Base-by-base conservation (phyloP, 768 basidiomycete species). In the Tylopilus sp. region DNA sequence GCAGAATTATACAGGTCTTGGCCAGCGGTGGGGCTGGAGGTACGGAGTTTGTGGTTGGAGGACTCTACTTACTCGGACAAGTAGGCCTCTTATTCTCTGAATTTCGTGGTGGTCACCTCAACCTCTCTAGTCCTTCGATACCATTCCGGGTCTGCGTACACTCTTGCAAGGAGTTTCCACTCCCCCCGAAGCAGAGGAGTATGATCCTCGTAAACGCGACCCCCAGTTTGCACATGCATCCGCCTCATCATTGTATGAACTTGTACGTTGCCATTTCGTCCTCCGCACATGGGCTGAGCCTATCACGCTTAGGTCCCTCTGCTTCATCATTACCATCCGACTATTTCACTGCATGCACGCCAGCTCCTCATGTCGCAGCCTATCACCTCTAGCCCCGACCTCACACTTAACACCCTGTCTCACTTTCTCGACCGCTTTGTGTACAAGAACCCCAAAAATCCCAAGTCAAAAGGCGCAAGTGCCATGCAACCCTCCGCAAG, bases 371-470 rank as follows among this genome's bases (percentile, higher is more conserved):
- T 74, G 1, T 79, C 78, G 8, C 76, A 85, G 43, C 85, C 87
- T 0, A 72, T 98, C 11, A 91, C 91, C 0, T 86, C 89, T 10
- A 86, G 82, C 9, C 79, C 91, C 0, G 95, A 98, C 63, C 86
- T 99, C 43, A 85, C 90, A 10, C 83, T 93, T 50, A 94, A 97
- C 72, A 95, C 94, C 1, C 81, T 98, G 21, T 86, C 90, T 1
- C 91, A 94, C 61, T 98, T 99, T 81, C 80, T 98, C 36, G 97
- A 98, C 65, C 83, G 95, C 3, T 98, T 98, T 72, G 91, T 98
- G 39, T 98, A 92, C 75, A 91, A 94, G 69, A 98, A 98, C 66
- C 86, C 94, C 1, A 98, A 98, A 73, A 85, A 86, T 60, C 56
- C 71, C 2, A 77, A 74, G 50, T 72, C 79, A 8, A 86, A 84